Base-by-base conservation (phyloP, 495 filamentous ascomycete species). In the Podospora tetraspora region DNA sequence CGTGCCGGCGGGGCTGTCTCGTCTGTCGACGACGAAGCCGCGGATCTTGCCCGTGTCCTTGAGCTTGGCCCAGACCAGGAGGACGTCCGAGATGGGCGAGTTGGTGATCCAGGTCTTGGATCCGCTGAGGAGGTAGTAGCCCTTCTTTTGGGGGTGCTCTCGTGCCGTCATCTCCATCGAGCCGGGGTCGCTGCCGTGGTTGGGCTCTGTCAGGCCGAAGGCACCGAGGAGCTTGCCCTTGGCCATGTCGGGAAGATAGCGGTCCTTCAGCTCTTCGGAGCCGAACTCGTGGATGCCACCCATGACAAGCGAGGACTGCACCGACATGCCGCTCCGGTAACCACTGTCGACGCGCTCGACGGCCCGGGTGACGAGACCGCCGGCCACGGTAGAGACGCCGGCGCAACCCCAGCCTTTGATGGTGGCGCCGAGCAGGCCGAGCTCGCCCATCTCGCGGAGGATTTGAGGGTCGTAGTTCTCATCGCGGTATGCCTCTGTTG, bases 41-140 rank as follows among this genome's bases (percentile, higher is more conserved):
- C 90, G 87, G 75, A 99, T 98, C 82, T 96, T 97, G 56, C 93
- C 93, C 19, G 92, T 96, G 61, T 86, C 87, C 68, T 95, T 86
- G 57, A 96, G 82, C 80, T 97, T 97, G 6, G 94, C 95, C 95
- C 95, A 99, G 9, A 99, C 91, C 62, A 99, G 79, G 64, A 97
- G 79, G 13, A 99, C 81, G 73, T 99, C 94, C 6, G 93, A 87
- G 70, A 98, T 97, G 29, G 95, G 95, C 12, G 91, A 94, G 82
- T 98, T 99, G 58, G 95, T 98, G 73, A 99, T 99, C 95, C 95
- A 99, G 0, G 96, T 98, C 84, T 99, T 99, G 57, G 92, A 83
- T 2, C 95, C 95, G 57, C 86, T 90, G 34, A 99, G 80, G 37
- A 89, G 84, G 64, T 90, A 91, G 73, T 91, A 91, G 4, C 93